Evolutionary conservation across 2,329 filamentous ascomycete species (phyloP).

Genomic region (Xylaria sp.): DNA sequence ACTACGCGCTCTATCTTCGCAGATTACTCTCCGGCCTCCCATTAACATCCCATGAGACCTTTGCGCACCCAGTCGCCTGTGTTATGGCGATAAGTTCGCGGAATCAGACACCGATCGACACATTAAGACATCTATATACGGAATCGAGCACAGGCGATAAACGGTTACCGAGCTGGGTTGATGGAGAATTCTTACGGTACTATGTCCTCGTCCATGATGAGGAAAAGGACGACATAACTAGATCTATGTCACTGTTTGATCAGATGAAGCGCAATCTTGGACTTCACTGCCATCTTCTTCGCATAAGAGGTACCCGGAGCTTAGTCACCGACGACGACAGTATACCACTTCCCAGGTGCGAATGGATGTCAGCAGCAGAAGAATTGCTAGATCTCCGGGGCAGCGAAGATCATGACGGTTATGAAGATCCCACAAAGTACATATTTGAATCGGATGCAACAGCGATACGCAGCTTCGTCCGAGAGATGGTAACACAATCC

Average conservation of each 20-base stretch:
- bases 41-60: slow-evolving; percentile 87
- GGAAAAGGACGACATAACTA: slow-evolving; percentile 90
- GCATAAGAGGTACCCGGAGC: slow-evolving; percentile 85
- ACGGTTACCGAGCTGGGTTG: slow-evolving; percentile 83
- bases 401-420: slow-evolving; percentile 75
- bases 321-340: slow-evolving; percentile 93
- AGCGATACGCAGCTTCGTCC: slow-evolving; percentile 87
- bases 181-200: slow-evolving; percentile 92
- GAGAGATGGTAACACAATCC: slow-evolving; percentile 95
- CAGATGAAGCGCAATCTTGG: slow-evolving; percentile 99
- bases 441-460: slow-evolving; percentile 94
- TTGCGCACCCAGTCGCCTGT: slow-evolving; percentile 92
- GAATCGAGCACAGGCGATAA: slow-evolving; percentile 83
- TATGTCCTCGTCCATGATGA: slow-evolving; percentile 98
- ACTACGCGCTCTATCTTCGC: slow-evolving; percentile 87
- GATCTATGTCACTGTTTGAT: slow-evolving; percentile 91
- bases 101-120: slow-evolving; percentile 84
- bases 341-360: slow-evolving; percentile 79
- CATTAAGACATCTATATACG: slow-evolving; percentile 83
- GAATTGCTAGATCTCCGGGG: slow-evolving; percentile 79
- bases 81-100: slow-evolving; percentile 95
- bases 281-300: slow-evolving; percentile 90
- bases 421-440: slow-evolving; percentile 78
- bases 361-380: slow-evolving; percentile 90
- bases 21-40: slow-evolving; percentile 83